Evolutionary conservation across 148 eudicot species (phyloP), one percentile per base, ranked within the genome.

Genomic region (Talinum fruticosum): DNA sequence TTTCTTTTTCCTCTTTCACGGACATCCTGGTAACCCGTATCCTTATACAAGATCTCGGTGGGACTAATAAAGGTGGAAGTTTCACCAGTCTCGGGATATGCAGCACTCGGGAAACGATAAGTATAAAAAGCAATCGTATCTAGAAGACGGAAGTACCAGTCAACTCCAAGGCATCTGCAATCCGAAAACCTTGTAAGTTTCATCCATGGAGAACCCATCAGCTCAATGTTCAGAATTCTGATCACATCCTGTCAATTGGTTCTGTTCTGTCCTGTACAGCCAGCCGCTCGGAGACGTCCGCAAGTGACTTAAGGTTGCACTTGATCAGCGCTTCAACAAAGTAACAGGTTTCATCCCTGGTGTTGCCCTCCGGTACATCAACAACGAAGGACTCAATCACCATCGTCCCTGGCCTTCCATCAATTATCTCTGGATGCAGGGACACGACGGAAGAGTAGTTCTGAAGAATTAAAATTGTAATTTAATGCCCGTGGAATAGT

Each of bases 291-390:
- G 93, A 89, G 65, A 89, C 86, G 26, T 83, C 87, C 71, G 88
- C 86, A 18, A 89, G 90, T 38, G 93, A 89, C 64, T 87, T 89
- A 77, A 89, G 89, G 75, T 89, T 89, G 85, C 93, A 89, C 81
- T 87, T 89, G 59, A 89, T 89, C 77, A 89, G 76, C 54, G 93
- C 88, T 89, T 87, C 88, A 18, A 89, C 84, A 72, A 89, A 87
- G 78, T 84, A 89, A 75, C 92, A 87, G 68, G 90, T 89, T 83
- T 89, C 93, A 4, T 89, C 93, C 70, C 80, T 89, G 75, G 93
- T 89, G 88, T 89, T 89, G 21, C 90, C 93, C 41, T 87, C 90
- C 2, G 93, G 90, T 21, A 89, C 82, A 75, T 89, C 93, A 51
- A 89, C 93, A 24, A 84, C 87, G 75, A 84, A 89, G 34, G 90